Percentiles rank a stretch among this genome's conserved stretches.
Conservation (phyloP, 441 rosid species). For the Populus hybrid region DNA sequence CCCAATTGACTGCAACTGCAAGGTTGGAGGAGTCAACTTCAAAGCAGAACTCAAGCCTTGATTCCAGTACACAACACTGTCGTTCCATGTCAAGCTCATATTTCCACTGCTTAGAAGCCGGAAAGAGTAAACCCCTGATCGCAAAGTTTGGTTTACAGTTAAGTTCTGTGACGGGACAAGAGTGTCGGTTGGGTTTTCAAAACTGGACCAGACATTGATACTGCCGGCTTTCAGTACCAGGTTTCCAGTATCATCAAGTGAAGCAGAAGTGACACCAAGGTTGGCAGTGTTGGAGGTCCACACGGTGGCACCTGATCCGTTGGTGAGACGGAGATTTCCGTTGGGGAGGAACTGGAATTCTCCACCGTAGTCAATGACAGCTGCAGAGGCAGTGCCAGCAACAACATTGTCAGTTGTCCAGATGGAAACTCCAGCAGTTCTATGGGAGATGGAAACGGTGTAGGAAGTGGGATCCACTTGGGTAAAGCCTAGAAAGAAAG, state of each 20-base stretch:
- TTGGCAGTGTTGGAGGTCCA: conserved; percentile 45
- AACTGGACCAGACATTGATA: conserved; percentile 52
- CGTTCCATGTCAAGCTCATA: conserved; percentile 51
- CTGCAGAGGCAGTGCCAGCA: neutral
- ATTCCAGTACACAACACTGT: conserved; percentile 39
- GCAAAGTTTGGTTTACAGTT: conserved; percentile 33
- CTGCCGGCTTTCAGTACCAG: conserved; percentile 28
- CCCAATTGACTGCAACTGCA: conserved; percentile 41
- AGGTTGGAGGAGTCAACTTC: conserved; percentile 42
- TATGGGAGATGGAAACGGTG: conserved; percentile 35
- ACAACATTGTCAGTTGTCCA: conserved; percentile 42
- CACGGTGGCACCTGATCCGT: conserved; percentile 41
- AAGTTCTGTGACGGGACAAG: conserved; percentile 55
- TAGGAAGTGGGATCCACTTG: conserved; percentile 30
- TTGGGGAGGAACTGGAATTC: conserved; percentile 32
- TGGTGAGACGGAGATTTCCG: conserved; percentile 43
- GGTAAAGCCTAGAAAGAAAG: conserved; percentile 47
- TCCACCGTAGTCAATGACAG: conserved; percentile 46
- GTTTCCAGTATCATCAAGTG: conserved; percentile 51
- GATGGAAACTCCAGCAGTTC: conserved; percentile 32
- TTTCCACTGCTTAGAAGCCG: conserved; percentile 34
- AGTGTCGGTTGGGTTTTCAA: conserved; percentile 57
- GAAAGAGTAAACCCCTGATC: conserved; percentile 53
- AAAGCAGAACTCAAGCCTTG: conserved; percentile 43
- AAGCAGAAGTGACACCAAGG: conserved; percentile 41